These are phyloP conservation scores for Acmispon strigosus DNA, from an alignment of 306 rosid genomes.

Conservation along the genomic window DNA sequence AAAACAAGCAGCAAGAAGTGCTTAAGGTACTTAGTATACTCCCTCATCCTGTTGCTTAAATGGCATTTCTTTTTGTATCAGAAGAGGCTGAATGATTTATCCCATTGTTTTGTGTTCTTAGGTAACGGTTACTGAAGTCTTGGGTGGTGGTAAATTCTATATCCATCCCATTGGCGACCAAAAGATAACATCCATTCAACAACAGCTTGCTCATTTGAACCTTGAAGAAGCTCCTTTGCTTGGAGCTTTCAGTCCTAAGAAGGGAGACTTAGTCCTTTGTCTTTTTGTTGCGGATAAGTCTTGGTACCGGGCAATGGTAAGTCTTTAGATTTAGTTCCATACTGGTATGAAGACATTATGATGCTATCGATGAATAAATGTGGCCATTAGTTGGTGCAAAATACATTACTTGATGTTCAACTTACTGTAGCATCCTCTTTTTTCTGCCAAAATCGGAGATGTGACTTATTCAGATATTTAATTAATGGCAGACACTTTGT, in stretches of 20 bases:
- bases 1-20: slow-evolving; percentile 86
- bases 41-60: background rate
- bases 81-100: slow-evolving; percentile 17
- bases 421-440: no score
- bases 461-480: no score
- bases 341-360: background rate
- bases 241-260: slow-evolving; percentile 89
- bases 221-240: slow-evolving; percentile 82
- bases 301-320: slow-evolving; percentile 94
- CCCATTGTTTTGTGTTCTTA: slow-evolving; percentile 12
- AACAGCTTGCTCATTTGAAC: slow-evolving; percentile 76
- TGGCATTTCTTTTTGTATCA: slow-evolving; percentile 1
- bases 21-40: slow-evolving; percentile 56
- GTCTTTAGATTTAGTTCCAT: slow-evolving; percentile 13
- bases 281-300: slow-evolving; percentile 74
- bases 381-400: background rate
- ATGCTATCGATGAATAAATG: background rate
- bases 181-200: slow-evolving; percentile 70
- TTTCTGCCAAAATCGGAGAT: no score
- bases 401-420: background rate
- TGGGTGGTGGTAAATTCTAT: slow-evolving; percentile 89
- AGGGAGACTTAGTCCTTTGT: slow-evolving; percentile 87
- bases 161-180: slow-evolving; percentile 89
- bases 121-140: slow-evolving; percentile 84
- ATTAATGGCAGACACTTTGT: no score